phyloP scores from a whole-genome alignment of 169 alveolate species.

The Eimeria necatrix region DNA sequence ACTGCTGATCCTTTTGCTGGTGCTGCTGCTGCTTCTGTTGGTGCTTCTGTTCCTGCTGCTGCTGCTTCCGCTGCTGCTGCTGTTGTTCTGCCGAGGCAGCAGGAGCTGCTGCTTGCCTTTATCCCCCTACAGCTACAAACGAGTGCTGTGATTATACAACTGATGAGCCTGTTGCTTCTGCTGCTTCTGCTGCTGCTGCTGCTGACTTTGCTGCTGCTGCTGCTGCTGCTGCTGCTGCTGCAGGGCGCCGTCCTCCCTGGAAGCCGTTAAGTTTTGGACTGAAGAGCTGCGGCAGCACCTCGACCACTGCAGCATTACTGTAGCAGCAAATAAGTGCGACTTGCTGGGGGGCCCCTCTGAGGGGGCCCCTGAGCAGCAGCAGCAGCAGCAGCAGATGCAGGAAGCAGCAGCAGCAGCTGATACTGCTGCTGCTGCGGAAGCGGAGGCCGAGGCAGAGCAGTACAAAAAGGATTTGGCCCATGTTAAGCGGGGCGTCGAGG shows the following conservation, averaged over 20 bases:
- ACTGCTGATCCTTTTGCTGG: too few species aligned
- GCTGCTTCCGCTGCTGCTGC: too few species aligned
- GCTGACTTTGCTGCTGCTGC: background rate
- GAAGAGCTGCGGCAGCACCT: constrained; percentile 86
- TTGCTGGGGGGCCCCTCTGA: constrained; percentile 73
- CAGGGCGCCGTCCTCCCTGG: constrained; percentile 83
- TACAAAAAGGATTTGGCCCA: background rate
- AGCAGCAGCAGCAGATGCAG: background rate
- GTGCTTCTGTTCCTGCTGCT: too few species aligned
- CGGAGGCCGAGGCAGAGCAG: background rate
- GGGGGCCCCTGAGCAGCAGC: constrained; percentile 6
- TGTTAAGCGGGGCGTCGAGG: constrained; percentile 78
- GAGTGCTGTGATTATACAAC: background rate
- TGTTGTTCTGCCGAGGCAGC: too few species aligned
- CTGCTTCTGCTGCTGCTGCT: too few species aligned
- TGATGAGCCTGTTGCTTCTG: too few species aligned
- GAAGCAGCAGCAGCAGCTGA: background rate
- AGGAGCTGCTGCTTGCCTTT: too few species aligned
- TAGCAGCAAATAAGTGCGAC: constrained; percentile 89
- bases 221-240: background rate
- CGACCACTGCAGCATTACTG: constrained; percentile 85
- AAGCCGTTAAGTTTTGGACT: constrained; percentile 87
- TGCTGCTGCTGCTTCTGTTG: too few species aligned
- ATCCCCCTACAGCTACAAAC: too few species aligned
- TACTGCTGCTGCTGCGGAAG: background rate